Conservation (phyloP, 2,329 filamentous ascomycete species). For the Parafenestella ontariensis region DNA sequence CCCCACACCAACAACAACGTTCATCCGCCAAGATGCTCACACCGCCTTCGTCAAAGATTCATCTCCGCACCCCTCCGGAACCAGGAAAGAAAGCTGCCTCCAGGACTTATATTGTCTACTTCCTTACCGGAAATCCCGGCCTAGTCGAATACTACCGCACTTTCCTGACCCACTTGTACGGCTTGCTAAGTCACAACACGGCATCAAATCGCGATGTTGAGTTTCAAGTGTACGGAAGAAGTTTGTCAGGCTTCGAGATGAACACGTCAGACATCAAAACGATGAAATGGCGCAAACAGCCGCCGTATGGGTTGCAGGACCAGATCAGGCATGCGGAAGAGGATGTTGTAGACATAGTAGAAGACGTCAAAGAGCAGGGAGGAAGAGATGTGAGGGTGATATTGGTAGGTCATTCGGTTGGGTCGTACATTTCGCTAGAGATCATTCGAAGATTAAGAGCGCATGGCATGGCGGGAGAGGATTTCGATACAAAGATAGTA, state of each 20-base stretch:
- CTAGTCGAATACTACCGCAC: conserved; percentile 74
- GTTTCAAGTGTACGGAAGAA: conserved; percentile 51
- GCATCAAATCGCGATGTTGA: conserved; percentile 21
- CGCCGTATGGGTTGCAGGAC: conserved; percentile 55
- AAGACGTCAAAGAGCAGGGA: conserved; percentile 25
- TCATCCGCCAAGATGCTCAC: conserved; percentile 13
- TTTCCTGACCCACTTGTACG: conserved; percentile 68
- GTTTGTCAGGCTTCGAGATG: conserved; percentile 54
- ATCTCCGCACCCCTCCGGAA: conserved; percentile 30
- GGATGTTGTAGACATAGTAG: conserved; percentile 52
- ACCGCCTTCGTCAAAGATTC: conserved; percentile 29
- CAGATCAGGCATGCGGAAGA: conserved; percentile 59
- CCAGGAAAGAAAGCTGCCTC: conserved; percentile 26
- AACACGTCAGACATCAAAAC: conserved; percentile 26
- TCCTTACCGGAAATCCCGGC: conserved; percentile 79
- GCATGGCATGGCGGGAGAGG: conserved; percentile 25
- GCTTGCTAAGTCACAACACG: conserved; percentile 55
- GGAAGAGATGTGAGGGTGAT: conserved; percentile 41
- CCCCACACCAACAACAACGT: not conserved
- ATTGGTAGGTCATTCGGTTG: conserved; percentile 57
- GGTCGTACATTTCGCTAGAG: conserved; percentile 56
- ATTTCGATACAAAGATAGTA: conserved; percentile 33
- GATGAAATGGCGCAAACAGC: conserved; percentile 28
- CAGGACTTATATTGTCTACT: conserved; percentile 66
- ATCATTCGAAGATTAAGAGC: conserved; percentile 45